Evolutionary conservation across 2,329 filamentous ascomycete genomes (phyloP).

Genomic region (Keithomyces neogunnii): DNA sequence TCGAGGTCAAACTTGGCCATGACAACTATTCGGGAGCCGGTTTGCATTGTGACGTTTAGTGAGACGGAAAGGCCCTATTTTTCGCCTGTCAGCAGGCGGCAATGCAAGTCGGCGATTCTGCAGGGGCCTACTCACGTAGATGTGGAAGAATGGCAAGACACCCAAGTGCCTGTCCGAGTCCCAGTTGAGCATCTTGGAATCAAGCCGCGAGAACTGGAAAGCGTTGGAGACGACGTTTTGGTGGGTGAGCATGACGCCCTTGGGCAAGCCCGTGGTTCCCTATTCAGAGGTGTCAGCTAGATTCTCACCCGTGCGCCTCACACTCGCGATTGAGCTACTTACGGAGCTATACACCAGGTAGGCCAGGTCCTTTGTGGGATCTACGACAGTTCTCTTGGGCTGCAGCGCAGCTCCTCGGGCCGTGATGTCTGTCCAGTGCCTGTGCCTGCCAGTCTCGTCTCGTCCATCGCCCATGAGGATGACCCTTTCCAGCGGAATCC

Average conservation of each 20-base stretch:
- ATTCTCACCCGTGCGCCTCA: no score
- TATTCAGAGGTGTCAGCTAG: slow-evolving; percentile 6
- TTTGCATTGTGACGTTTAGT: slow-evolving; percentile 27
- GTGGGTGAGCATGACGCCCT: slow-evolving; percentile 84
- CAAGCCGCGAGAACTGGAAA: slow-evolving; percentile 43
- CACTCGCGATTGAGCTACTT: slow-evolving; percentile 5
- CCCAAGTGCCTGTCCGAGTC: slow-evolving; percentile 66
- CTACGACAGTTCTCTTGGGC: slow-evolving; percentile 48
- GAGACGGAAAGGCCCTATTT: slow-evolving; percentile 23
- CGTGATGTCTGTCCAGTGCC: slow-evolving; percentile 65
- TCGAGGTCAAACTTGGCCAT: slow-evolving; percentile 71
- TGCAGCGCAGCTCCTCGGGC: slow-evolving; percentile 46
- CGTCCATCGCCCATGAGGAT: slow-evolving; percentile 64
- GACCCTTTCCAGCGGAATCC: slow-evolving; percentile 63
- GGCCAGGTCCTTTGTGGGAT: slow-evolving; percentile 64
- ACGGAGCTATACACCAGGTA: slow-evolving; percentile 78
- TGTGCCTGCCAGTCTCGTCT: slow-evolving; percentile 49
- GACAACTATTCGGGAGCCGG: slow-evolving; percentile 66
- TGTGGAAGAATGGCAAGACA: slow-evolving; percentile 84
- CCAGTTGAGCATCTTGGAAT: slow-evolving; percentile 47
- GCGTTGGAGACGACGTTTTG: slow-evolving; percentile 73
- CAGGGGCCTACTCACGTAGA: slow-evolving; percentile 54
- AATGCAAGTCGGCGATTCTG: background rate
- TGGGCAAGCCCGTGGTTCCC: slow-evolving; percentile 85
- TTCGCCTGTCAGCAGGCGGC: background rate